Conservation (phyloP, 495 filamentous ascomycete species). For the Aspergillus nanangensis region DNA sequence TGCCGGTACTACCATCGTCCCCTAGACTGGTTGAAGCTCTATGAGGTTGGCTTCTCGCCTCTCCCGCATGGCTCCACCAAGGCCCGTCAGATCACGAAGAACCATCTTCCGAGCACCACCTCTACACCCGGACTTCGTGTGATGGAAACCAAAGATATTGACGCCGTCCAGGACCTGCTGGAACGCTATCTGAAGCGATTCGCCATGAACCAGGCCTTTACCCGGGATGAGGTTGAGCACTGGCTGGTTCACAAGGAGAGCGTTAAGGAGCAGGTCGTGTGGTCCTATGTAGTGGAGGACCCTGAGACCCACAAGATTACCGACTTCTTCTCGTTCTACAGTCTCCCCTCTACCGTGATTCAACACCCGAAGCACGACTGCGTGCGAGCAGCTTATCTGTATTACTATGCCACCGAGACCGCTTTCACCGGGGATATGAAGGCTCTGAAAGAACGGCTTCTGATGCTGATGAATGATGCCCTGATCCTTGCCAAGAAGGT, state of each 20-base stretch:
- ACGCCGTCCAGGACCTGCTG: constrained; percentile 68
- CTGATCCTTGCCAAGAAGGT: constrained; percentile 82
- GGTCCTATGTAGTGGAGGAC: constrained; percentile 86
- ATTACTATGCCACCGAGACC: constrained; percentile 88
- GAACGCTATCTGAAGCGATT: constrained; percentile 74
- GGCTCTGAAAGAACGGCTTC: constrained; percentile 66
- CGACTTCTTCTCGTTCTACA: constrained; percentile 96
- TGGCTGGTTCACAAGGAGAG: constrained; percentile 72
- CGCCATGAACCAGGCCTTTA: constrained; percentile 78
- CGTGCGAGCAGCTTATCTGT: constrained; percentile 87
- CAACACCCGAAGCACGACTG: constrained; percentile 67
- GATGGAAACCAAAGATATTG: constrained; percentile 81
- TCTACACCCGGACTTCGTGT: constrained; percentile 67
- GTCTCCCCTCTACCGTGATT: constrained; percentile 88
- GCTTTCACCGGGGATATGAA: constrained; percentile 59
- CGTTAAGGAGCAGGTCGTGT: constrained; percentile 74
- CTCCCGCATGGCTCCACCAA: constrained; percentile 78
- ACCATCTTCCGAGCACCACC: constrained; percentile 67
- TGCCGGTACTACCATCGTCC: constrained; percentile 93
- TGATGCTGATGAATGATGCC: constrained; percentile 74
- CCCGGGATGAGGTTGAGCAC: constrained; percentile 73
- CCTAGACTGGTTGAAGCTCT: constrained; percentile 91
- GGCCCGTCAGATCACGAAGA: constrained; percentile 72
- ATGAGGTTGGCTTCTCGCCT: constrained; percentile 86
- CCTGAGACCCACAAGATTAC: constrained; percentile 73